phyloP scores from a whole-genome alignment of 176 grass and related monocot species.

The Musa beccarii region DNA sequence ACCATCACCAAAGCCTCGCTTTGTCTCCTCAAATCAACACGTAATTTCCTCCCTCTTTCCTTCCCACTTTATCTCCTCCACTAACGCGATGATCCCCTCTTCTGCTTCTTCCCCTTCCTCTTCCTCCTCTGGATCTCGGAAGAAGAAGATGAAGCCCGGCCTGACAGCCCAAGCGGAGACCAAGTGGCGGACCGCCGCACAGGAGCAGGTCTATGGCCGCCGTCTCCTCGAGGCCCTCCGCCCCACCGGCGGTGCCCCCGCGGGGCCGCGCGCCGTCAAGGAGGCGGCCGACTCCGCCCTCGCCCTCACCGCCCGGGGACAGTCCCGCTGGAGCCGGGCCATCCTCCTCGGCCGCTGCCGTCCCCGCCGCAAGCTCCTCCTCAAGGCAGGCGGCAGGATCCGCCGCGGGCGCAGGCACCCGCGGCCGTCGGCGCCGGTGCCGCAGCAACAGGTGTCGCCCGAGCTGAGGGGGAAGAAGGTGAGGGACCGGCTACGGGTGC shows the following conservation, averaged over 20 bases:
- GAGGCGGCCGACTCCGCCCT: conserved; percentile 76
- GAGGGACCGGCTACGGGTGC: conserved; percentile 63
- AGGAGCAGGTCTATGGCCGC: conserved; percentile 65
- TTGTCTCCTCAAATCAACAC: too few species aligned
- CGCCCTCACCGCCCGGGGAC: conserved; percentile 67
- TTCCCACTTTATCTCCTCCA: too few species aligned
- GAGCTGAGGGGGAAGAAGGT: conserved; percentile 40
- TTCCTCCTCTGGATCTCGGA: background rate
- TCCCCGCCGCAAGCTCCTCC: conserved; percentile 37
- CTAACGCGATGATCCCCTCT: background rate
- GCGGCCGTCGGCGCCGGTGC: conserved; percentile 9
- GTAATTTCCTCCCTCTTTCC: too few species aligned
- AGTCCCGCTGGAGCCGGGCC: conserved; percentile 91
- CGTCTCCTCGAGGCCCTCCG: conserved; percentile 78
- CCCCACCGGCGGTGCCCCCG: conserved; percentile 13
- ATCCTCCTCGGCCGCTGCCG: conserved; percentile 58
- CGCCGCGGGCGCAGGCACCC: conserved; percentile 30
- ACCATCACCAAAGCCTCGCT: too few species aligned
- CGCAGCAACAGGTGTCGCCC: background rate
- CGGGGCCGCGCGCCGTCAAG: conserved; percentile 51
- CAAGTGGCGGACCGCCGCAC: conserved; percentile 74
- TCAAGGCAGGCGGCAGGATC: conserved; percentile 74
- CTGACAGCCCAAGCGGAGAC: conserved; percentile 13
- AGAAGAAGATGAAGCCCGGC: background rate
- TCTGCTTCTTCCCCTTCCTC: background rate